Percentiles rank a stretch among this genome's conserved stretches.
These are phyloP conservation scores for Zasmidium citrigriseum DNA, from an alignment of 2,329 filamentous ascomycete species.

Conservation along the genomic window DNA sequence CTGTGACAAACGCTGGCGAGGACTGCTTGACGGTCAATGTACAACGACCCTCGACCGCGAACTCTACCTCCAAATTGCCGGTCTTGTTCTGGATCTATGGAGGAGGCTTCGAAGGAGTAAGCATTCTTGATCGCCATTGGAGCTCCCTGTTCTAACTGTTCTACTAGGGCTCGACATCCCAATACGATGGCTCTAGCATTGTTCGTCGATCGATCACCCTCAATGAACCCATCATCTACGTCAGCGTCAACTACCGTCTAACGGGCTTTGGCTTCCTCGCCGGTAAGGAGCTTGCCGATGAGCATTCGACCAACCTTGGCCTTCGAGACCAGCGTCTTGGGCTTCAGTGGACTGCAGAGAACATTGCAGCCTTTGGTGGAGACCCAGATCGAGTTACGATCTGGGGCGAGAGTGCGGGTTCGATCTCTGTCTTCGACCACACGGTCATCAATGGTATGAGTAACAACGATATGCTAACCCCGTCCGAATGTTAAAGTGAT, in stretches of 20 bases:
- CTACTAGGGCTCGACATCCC: slow-evolving; percentile 37
- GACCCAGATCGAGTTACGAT: slow-evolving; percentile 28
- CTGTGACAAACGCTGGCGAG: slow-evolving; percentile 39
- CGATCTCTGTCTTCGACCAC: slow-evolving; percentile 73
- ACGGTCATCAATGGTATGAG: slow-evolving; percentile 62
- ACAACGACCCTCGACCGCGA: slow-evolving; percentile 42
- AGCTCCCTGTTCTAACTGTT: no score
- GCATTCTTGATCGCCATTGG: no score
- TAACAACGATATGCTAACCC: not conserved
- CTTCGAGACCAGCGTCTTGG: slow-evolving; percentile 34
- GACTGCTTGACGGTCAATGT: slow-evolving; percentile 44
- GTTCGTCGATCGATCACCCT: slow-evolving; percentile 45
- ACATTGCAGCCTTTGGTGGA: slow-evolving; percentile 67
- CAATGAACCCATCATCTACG: slow-evolving; percentile 69
- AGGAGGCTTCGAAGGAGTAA: slow-evolving; percentile 42
- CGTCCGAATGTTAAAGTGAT: not conserved
- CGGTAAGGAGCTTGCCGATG: slow-evolving; percentile 35
- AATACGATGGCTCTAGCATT: slow-evolving; percentile 45
- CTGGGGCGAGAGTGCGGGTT: slow-evolving; percentile 33
- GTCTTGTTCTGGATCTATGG: slow-evolving; percentile 54
- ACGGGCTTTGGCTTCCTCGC: slow-evolving; percentile 38
- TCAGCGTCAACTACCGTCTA: slow-evolving; percentile 69
- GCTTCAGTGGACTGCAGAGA: slow-evolving; percentile 44
- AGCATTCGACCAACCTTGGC: slow-evolving; percentile 38
- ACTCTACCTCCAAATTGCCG: slow-evolving; percentile 42